Percentiles rank a stretch among this genome's conserved stretches.
Conservation (phyloP, 768 basidiomycete genomes). For the Nidularia pulvinata region DNA sequence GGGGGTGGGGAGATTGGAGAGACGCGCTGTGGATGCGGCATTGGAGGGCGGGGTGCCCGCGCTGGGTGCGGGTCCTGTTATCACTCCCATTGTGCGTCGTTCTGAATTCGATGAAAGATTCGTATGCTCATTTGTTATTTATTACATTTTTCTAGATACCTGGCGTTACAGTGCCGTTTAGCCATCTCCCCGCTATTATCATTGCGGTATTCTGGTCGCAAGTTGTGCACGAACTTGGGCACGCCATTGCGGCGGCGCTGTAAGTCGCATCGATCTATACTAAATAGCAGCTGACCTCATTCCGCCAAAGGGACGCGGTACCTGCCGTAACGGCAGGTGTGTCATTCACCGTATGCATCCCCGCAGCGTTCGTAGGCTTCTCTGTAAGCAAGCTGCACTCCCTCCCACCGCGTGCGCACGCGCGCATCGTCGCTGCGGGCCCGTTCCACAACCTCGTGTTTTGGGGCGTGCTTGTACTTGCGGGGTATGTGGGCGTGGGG, state of each 20-base stretch:
- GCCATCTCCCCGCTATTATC: constrained; percentile 67
- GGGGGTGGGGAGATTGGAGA: background rate
- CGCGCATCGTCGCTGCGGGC: constrained; percentile 72
- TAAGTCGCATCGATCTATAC: constrained; percentile 29
- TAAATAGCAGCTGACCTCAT: background rate
- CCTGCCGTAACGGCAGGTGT: constrained; percentile 62
- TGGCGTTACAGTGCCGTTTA: constrained; percentile 78
- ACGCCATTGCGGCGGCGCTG: constrained; percentile 76
- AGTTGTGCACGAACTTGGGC: constrained; percentile 79
- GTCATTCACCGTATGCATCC: constrained; percentile 62
- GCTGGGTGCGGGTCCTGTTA: constrained; percentile 1
- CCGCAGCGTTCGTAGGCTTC: constrained; percentile 75
- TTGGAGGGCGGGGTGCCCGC: background rate
- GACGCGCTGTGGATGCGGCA: background rate
- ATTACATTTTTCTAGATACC: constrained; percentile 60
- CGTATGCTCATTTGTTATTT: background rate
- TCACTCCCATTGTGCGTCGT: constrained; percentile 31
- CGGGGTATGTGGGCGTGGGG: constrained; percentile 28
- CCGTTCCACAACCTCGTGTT: constrained; percentile 77
- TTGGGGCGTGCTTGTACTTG: constrained; percentile 42
- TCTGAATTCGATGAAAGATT: too few species aligned
- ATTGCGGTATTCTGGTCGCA: constrained; percentile 63
- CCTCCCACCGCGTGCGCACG: constrained; percentile 38
- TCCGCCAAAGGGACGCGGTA: constrained; percentile 52
- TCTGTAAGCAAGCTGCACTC: constrained; percentile 36